A percentile compares a stretch with the other conserved stretches of the same genome.
Conservation (phyloP, 208 protist species). For the Leishmania aethiopica region DNA sequence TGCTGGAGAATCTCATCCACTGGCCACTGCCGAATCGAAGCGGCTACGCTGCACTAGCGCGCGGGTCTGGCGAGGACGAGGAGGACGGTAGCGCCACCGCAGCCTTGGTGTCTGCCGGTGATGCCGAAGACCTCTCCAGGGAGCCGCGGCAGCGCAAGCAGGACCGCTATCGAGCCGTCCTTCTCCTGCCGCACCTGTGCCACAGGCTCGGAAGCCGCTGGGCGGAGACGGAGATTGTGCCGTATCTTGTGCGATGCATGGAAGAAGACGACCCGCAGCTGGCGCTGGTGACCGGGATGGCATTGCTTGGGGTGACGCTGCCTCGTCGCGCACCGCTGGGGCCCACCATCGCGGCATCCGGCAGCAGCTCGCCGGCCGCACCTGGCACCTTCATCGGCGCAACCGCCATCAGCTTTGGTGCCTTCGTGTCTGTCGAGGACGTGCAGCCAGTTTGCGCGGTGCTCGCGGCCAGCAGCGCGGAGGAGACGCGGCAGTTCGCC, state of each 20-base stretch:
- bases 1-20: constrained; percentile 79
- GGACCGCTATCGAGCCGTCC: constrained; percentile 62
- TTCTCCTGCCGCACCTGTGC: constrained; percentile 59
- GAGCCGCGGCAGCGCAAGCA: constrained; percentile 54
- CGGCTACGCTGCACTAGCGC: constrained; percentile 18
- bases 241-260: constrained; percentile 74
- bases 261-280: constrained; percentile 81
- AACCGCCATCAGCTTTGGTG: not conserved
- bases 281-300: constrained; percentile 52
- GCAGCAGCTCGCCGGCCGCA: not conserved
- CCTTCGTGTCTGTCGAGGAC: constrained; percentile 40
- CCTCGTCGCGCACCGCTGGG: constrained; percentile 20
- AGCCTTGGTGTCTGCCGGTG: constrained; percentile 34
- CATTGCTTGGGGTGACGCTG: constrained; percentile 54
- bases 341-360: not conserved
- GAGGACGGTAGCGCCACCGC: constrained; percentile 26
- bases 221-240: constrained; percentile 60
- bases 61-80: constrained; percentile 8
- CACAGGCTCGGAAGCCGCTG: constrained; percentile 55
- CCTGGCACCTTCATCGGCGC: not conserved
- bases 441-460: constrained; percentile 47
- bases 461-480: constrained; percentile 47
- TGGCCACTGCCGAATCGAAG: constrained; percentile 56
- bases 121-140: constrained; percentile 39
- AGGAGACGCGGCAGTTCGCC: constrained; percentile 52